Evolutionary conservation across 805 yeast species (phyloP).

Genomic region (Isabelozyma rhagii): DNA sequence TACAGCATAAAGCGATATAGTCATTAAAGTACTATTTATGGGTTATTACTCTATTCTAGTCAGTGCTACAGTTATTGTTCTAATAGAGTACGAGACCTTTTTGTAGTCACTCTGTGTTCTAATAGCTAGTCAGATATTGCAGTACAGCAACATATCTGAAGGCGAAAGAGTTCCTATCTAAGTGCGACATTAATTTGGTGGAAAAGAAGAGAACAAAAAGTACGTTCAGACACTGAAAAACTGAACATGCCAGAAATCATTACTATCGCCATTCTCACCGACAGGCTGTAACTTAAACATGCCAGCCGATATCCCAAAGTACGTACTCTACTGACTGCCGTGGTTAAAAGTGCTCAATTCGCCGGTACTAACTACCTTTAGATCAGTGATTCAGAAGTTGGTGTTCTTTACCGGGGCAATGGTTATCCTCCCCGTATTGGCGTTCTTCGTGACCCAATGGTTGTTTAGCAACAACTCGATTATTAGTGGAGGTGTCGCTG

Average conservation of each 20-base stretch:
- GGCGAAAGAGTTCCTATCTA: too few relatives aligned
- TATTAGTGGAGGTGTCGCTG: slow-evolving; percentile 78
- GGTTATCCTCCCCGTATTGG: slow-evolving; percentile 62
- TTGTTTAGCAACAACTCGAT: slow-evolving; percentile 51
- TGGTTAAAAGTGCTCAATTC: not conserved
- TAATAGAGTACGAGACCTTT: too few relatives aligned
- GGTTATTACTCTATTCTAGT: too few relatives aligned
- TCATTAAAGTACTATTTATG: too few relatives aligned
- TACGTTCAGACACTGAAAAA: slow-evolving; percentile 2
- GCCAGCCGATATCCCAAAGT: slow-evolving; percentile 44
- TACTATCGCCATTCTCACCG: not conserved
- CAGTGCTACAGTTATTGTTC: too few relatives aligned
- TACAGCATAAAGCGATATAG: too few relatives aligned
- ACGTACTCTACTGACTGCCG: slow-evolving; percentile 10
- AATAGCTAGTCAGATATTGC: too few relatives aligned
- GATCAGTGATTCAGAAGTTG: slow-evolving; percentile 64
- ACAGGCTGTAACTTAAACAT: slow-evolving; percentile 8
- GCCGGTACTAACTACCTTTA: slow-evolving; percentile 16
- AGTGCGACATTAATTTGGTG: too few relatives aligned
- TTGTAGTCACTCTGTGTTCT: too few relatives aligned
- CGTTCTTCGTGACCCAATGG: slow-evolving; percentile 55
- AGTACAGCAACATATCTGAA: too few relatives aligned
- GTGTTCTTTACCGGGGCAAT: slow-evolving; percentile 73
- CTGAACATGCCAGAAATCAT: too few relatives aligned
- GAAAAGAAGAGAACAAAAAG: not conserved